These are phyloP conservation scores for Aspergillus steynii DNA, from an alignment of 495 filamentous ascomycete genomes.

Conservation along the genomic window DNA sequence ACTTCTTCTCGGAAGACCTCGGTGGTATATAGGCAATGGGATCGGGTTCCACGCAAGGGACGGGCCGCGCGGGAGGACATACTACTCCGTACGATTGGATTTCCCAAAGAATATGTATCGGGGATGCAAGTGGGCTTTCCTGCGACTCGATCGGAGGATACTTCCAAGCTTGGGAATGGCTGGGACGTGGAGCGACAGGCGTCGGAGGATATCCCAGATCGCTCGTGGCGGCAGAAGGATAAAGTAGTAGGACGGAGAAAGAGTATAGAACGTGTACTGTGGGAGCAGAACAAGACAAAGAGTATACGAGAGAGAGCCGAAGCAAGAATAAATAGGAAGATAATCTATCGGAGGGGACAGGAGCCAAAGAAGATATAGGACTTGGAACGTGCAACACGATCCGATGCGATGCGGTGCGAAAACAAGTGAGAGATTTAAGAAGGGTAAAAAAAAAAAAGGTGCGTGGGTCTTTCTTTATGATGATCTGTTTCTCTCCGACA, in stretches of 20 bases:
- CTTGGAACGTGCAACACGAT: background rate
- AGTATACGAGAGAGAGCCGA: background rate
- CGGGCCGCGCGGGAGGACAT: slow-evolving; percentile 19
- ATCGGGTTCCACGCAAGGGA: slow-evolving; percentile 15
- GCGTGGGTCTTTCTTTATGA: slow-evolving; percentile 6
- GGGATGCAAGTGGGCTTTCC: background rate
- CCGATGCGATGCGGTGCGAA: background rate
- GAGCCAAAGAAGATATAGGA: background rate
- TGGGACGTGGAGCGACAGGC: background rate
- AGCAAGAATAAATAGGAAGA: background rate
- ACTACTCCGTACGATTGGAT: slow-evolving; percentile 2
- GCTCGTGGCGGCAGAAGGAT: background rate
- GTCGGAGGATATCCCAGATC: background rate
- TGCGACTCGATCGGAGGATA: background rate
- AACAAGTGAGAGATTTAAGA: slow-evolving; percentile 3
- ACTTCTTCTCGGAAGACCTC: slow-evolving; percentile 1
- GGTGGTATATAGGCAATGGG: background rate
- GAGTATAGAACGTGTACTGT: background rate
- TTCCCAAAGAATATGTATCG: background rate
- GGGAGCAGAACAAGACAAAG: background rate
- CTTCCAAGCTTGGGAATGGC: background rate
- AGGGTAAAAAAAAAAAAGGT: slow-evolving; percentile 3
- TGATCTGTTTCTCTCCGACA: background rate
- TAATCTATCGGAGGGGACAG: background rate
- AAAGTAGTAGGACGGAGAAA: background rate